Evolutionary conservation across 495 filamentous ascomycete genomes (phyloP).

Genomic region (Trichoderma asperelloides): DNA sequence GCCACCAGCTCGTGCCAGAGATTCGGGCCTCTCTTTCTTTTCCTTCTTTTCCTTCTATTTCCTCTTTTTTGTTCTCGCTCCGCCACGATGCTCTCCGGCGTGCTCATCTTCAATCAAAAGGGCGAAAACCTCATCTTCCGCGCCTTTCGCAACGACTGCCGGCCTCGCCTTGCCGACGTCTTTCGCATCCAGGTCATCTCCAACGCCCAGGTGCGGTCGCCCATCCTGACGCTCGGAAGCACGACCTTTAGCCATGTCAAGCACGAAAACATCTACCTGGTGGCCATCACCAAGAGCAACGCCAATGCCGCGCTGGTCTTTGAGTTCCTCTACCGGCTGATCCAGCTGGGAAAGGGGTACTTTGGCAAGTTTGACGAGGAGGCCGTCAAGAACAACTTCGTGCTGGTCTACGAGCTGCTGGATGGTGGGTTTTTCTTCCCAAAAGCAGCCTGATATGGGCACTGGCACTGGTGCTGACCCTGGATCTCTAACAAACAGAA

Average conservation of each 20-base stretch:
- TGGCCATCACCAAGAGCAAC: slow-evolving; percentile 98
- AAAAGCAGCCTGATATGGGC: not conserved
- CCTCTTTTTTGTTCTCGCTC: not conserved
- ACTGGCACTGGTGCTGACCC: not conserved
- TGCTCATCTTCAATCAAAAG: slow-evolving; percentile 98
- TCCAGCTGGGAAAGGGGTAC: slow-evolving; percentile 85
- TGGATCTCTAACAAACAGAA: slow-evolving; percentile 44
- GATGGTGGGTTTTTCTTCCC: slow-evolving; percentile 55
- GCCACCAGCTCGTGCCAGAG: not conserved
- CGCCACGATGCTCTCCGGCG: slow-evolving; percentile 80
- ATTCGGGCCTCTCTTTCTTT: not conserved
- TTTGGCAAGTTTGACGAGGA: slow-evolving; percentile 99
- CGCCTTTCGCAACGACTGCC: slow-evolving; percentile 94
- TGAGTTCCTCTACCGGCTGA: slow-evolving; percentile 91
- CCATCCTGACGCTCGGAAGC: slow-evolving; percentile 92
- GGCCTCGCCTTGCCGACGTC: slow-evolving; percentile 92
- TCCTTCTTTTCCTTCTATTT: not conserved
- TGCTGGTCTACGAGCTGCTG: slow-evolving; percentile 93
- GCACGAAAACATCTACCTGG: slow-evolving; percentile 98
- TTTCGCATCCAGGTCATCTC: slow-evolving; percentile 99
- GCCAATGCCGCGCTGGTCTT: slow-evolving; percentile 98
- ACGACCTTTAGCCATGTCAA: slow-evolving; percentile 99
- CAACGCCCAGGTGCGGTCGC: slow-evolving; percentile 94
- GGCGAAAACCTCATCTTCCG: slow-evolving; percentile 99
- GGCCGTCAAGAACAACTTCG: slow-evolving; percentile 99